Conservation (phyloP, 352 stramenopile species). For the Globisporangium yorkense region DNA sequence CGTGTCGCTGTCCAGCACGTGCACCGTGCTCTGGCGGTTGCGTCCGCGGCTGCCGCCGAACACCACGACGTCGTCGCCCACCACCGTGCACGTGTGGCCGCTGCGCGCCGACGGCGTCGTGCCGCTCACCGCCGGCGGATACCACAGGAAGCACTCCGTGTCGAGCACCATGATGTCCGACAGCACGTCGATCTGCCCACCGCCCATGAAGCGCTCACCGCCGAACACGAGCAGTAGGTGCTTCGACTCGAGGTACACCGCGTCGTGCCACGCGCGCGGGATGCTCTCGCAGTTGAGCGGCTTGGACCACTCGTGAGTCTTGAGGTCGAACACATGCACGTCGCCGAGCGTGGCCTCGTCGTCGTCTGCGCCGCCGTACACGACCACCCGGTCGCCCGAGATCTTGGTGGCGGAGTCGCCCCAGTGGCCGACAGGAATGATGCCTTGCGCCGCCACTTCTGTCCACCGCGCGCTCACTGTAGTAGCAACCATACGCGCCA, state of each 20-base stretch:
- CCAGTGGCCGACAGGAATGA: slow-evolving; percentile 64
- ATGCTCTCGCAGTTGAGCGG: slow-evolving; percentile 89
- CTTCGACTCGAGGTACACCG: slow-evolving; percentile 85
- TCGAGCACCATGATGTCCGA: slow-evolving; percentile 90
- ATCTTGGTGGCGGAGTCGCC: slow-evolving; percentile 89
- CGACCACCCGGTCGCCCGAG: slow-evolving; percentile 75
- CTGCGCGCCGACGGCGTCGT: slow-evolving; percentile 52
- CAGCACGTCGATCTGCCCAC: slow-evolving; percentile 65
- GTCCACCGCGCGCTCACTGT: slow-evolving; percentile 29
- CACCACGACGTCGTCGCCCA: slow-evolving; percentile 74
- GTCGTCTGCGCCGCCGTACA: slow-evolving; percentile 91
- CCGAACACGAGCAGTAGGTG: slow-evolving; percentile 91
- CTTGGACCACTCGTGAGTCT: slow-evolving; percentile 62
- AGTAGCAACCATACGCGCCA: neutral
- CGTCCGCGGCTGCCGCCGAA: slow-evolving; percentile 71
- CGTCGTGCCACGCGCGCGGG: slow-evolving; percentile 86
- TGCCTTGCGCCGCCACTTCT: slow-evolving; percentile 29
- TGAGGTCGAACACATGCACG: slow-evolving; percentile 83
- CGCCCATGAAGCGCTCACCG: slow-evolving; percentile 68
- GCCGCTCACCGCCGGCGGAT: slow-evolving; percentile 83
- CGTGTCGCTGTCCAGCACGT: slow-evolving; percentile 69
- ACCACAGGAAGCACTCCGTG: slow-evolving; percentile 93
- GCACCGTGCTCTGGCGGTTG: slow-evolving; percentile 67
- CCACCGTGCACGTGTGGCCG: slow-evolving; percentile 66
- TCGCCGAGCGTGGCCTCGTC: slow-evolving; percentile 80